Evolutionary conservation across 805 yeast genomes (phyloP).

Genomic region (Candida odintsovae): DNA sequence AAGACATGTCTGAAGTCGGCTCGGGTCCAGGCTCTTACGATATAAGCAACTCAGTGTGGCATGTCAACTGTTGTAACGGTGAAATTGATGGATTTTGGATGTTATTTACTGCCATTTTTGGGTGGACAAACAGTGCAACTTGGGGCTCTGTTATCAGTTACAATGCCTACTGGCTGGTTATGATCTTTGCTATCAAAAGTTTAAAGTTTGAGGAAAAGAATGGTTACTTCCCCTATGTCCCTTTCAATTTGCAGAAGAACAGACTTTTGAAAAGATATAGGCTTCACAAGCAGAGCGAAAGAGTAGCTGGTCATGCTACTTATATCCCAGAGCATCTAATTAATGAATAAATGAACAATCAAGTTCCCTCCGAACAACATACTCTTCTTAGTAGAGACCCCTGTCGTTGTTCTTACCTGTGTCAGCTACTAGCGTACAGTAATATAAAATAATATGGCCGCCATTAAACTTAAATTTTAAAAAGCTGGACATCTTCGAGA

Average conservation of each 20-base stretch:
- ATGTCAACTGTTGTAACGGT: slow-evolving; percentile 91
- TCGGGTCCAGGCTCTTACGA: slow-evolving; percentile 93
- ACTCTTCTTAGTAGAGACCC: no score
- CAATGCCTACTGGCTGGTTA: slow-evolving; percentile 58
- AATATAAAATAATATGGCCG: no score
- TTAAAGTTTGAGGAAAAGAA: slow-evolving; percentile 48
- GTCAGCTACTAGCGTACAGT: no score
- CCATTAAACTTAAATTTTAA: no score
- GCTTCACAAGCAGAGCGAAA: slow-evolving; percentile 6
- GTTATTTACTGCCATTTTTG: slow-evolving; percentile 81
- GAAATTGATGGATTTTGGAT: slow-evolving; percentile 91
- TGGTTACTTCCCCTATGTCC: slow-evolving; percentile 58
- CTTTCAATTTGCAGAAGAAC: slow-evolving; percentile 53
- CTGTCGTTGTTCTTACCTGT: no score
- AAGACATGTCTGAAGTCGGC: slow-evolving; percentile 82
- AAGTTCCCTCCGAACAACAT: not conserved
- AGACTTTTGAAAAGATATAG: slow-evolving; percentile 36
- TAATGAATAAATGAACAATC: not conserved
- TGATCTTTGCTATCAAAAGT: slow-evolving; percentile 37
- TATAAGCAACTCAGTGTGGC: slow-evolving; percentile 78
- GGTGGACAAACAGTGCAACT: slow-evolving; percentile 94
- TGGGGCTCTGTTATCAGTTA: slow-evolving; percentile 79
- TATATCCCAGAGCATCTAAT: not conserved
- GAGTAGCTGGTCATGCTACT: not conserved
- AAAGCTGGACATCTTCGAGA: slow-evolving; percentile 27